Conservation (phyloP, 495 filamentous ascomycete species). For the Podospora pseudoanserina region DNA sequence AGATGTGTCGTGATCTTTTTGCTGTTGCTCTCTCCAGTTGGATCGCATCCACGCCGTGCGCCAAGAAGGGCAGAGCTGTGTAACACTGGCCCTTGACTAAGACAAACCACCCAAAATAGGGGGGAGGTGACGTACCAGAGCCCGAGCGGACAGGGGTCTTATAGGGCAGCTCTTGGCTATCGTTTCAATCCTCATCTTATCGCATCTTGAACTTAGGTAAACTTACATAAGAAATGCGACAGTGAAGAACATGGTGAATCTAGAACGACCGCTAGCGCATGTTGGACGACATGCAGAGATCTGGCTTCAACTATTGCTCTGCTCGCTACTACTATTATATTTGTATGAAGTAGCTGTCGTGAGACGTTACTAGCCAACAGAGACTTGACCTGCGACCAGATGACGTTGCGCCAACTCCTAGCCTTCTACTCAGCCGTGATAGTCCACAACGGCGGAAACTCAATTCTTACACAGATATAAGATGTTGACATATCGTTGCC, state of each 20-base stretch:
- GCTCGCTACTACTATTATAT: neutral
- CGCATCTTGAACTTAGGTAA: neutral
- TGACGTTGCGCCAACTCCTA: constrained; percentile 2
- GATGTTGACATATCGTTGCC: neutral
- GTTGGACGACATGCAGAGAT: neutral
- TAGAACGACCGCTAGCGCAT: neutral
- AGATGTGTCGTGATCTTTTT: constrained; percentile 13
- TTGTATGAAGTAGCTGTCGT: neutral
- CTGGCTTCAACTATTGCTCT: neutral
- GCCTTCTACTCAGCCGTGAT: neutral
- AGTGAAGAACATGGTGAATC: neutral
- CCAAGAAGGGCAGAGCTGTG: constrained; percentile 11
- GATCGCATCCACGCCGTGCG: constrained; percentile 1
- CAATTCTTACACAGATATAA: neutral
- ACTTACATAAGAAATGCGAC: neutral
- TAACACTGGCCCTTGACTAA: constrained; percentile 7
- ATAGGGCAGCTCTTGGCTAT: neutral
- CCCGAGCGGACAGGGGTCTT: neutral
- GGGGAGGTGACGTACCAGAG: constrained; percentile 6
- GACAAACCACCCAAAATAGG: constrained; percentile 8
- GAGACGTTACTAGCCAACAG: neutral
- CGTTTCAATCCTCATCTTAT: neutral
- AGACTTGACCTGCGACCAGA: neutral
- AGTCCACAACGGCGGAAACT: neutral
- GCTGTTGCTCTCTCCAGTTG: neutral